Base-by-base conservation (phyloP, 2,329 filamentous ascomycete species). In the Trichoderma guizhouense region DNA sequence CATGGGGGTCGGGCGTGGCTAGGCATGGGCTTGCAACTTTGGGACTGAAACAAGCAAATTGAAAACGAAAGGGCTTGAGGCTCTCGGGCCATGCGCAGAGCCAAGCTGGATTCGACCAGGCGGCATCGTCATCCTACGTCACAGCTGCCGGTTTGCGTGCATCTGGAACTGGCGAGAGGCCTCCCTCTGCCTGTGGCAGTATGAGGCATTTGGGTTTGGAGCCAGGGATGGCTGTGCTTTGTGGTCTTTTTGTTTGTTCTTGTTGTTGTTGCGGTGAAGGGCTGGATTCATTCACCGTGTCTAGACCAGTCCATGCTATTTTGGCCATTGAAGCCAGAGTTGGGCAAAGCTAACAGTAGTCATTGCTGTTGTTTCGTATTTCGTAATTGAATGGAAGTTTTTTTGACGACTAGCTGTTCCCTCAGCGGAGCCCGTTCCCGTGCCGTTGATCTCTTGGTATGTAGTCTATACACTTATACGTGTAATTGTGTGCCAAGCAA, bases 201-300 rank as follows among this genome's bases (percentile, higher is more conserved):
- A 72, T 72, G 70, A 72, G 70, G 70, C 70, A 72, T 72, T 72
- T 72, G 70, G 64, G 61, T 72, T 69, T 72, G 55, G 18, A 47
- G 34, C 55, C 57, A 55, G 69, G 64, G 39, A 24, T 32, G 70
- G 70, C 70, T 72, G 70, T 68, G 70, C 66, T 65, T 43, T 30
- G 28, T 21, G 57, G 57, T 60, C 21, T 64, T 28, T 39, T 26
- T 64, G 61, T 53, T 7, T 47, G 18, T n/a, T 21, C n/a, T 51
- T 51, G 43, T 36, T 9, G 43, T 36, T 9, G 60, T 72, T 67
- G 70, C 64, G 53, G 70, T 68, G 63, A 69, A 72, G 70, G 57
- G 15, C 36, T 63, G 57, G 18, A n/a, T 58, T 69, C 7, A 18
- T 58, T 69, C 39, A 53, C 57, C 63, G 70, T 63, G 70, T 51